Percentiles rank a stretch among this genome's conserved stretches.
phyloP scores from a whole-genome alignment of 1,284 basidiomycete genomes.

The Bjerkandera adusta region DNA sequence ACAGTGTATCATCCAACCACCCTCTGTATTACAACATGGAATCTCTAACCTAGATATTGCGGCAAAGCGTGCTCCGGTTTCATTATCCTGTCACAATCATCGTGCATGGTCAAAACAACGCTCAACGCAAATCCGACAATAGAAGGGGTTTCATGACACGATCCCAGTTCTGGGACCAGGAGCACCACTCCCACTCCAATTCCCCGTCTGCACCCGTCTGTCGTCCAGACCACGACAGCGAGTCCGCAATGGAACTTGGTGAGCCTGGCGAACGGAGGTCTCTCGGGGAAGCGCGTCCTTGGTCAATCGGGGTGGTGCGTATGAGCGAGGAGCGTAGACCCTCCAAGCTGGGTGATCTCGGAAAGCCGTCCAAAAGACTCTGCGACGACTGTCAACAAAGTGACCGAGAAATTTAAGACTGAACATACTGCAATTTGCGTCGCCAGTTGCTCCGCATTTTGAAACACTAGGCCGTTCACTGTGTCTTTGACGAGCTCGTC shows the following conservation, averaged over 20 bases:
- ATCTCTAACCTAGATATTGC: too few relatives aligned
- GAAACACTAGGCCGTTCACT: slow-evolving; percentile 82
- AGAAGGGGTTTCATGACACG: slow-evolving; percentile 63
- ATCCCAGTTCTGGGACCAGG: slow-evolving; percentile 88
- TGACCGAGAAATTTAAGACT: not conserved
- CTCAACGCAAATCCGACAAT: slow-evolving; percentile 39
- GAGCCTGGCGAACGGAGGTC: slow-evolving; percentile 2
- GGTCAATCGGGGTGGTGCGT: slow-evolving; percentile 11
- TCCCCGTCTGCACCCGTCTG: slow-evolving; percentile 17
- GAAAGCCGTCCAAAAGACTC: slow-evolving; percentile 57
- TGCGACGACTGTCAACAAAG: slow-evolving; percentile 35
- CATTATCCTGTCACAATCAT: not conserved
- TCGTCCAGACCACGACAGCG: not conserved
- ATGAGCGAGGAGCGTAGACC: slow-evolving; percentile 46
- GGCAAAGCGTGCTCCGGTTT: too few relatives aligned
- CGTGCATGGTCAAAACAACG: too few relatives aligned
- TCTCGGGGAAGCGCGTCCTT: slow-evolving; percentile 7
- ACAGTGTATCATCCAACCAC: not conserved
- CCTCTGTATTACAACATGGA: too few relatives aligned
- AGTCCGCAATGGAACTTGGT: slow-evolving; percentile 11
- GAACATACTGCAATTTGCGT: slow-evolving; percentile 70
- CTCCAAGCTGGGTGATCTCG: slow-evolving; percentile 47
- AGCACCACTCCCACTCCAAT: slow-evolving; percentile 58
- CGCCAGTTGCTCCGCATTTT: slow-evolving; percentile 66
- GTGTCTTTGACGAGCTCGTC: slow-evolving; percentile 85